Conservation (phyloP, 164 flowering plant genomes). For the Nymphaea colorata region DNA sequence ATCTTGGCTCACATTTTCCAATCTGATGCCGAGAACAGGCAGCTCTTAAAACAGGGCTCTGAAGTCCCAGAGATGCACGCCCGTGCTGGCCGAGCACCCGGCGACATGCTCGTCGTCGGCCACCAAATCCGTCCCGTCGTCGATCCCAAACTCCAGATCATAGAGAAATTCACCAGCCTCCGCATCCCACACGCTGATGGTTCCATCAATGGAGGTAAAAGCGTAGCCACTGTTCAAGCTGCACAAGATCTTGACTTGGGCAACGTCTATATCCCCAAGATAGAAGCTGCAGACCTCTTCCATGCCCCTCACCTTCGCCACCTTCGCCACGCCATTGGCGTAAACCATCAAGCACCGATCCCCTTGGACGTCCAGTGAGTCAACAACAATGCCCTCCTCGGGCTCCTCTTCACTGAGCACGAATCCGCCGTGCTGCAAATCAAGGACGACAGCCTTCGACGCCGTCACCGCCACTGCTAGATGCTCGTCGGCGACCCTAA, state of each 20-base stretch:
- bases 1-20: too few species aligned
- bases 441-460: conserved; percentile 18
- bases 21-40: too few species aligned
- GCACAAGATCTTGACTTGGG: conserved; percentile 24
- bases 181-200: conserved; percentile 44
- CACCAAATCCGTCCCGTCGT: conserved; percentile 31
- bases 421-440: conserved; percentile 24
- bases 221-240: conserved; percentile 54
- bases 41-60: conserved; percentile 1
- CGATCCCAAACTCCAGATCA: conserved; percentile 32
- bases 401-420: conserved; percentile 22
- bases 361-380: conserved; percentile 30
- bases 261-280: conserved; percentile 5
- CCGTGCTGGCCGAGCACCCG: conserved; percentile 24
- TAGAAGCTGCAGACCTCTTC: conserved; percentile 47
- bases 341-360: conserved; percentile 34
- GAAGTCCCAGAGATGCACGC: conserved; percentile 53
- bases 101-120: conserved; percentile 57
- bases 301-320: conserved; percentile 32
- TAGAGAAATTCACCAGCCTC: conserved; percentile 30
- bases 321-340: conserved; percentile 19
- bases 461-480: conserved; percentile 60
- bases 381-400: conserved; percentile 27
- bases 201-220: conserved; percentile 42
- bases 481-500: conserved; percentile 28